Conservation (phyloP, 2,329 filamentous ascomycete genomes). For the Microsporum canis region DNA sequence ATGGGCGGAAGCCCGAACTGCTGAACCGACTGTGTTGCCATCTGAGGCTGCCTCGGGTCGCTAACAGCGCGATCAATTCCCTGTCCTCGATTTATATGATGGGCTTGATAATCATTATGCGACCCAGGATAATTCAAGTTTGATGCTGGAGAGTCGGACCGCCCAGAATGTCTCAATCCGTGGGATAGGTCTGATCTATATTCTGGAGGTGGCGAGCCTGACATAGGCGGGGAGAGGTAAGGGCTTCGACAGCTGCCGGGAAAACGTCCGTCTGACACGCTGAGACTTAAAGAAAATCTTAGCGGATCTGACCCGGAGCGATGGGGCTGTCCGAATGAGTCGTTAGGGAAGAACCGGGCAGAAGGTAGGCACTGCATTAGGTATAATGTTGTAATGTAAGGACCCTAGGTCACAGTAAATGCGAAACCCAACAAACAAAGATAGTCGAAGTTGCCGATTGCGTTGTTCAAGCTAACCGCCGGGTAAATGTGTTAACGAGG, state of each 20-base stretch:
- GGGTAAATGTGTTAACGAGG: background rate
- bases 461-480: background rate
- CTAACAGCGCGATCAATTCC: background rate
- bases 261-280: conserved; percentile 16
- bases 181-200: conserved; percentile 18
- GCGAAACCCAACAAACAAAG: background rate
- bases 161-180: conserved; percentile 19
- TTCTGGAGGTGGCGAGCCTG: conserved; percentile 23
- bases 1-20: conserved; percentile 9
- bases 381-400: background rate
- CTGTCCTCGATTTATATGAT: conserved; percentile 4
- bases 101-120: background rate
- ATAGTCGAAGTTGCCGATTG: background rate
- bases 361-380: conserved; percentile 16
- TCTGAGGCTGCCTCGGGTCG: conserved; percentile 3
- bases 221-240: conserved; percentile 27
- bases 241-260: conserved; percentile 19
- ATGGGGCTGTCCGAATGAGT: conserved; percentile 14
- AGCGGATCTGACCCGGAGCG: conserved; percentile 20
- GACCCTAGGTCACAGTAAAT: background rate
- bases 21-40: conserved; percentile 5
- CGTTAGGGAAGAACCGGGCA: conserved; percentile 12
- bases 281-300: conserved; percentile 20
- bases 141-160: conserved; percentile 17
- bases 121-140: background rate